Evolutionary conservation across 2,329 filamentous ascomycete genomes (phyloP), one percentile per base, ranked within the genome.

Genomic region (Venturia oleaginea): DNA sequence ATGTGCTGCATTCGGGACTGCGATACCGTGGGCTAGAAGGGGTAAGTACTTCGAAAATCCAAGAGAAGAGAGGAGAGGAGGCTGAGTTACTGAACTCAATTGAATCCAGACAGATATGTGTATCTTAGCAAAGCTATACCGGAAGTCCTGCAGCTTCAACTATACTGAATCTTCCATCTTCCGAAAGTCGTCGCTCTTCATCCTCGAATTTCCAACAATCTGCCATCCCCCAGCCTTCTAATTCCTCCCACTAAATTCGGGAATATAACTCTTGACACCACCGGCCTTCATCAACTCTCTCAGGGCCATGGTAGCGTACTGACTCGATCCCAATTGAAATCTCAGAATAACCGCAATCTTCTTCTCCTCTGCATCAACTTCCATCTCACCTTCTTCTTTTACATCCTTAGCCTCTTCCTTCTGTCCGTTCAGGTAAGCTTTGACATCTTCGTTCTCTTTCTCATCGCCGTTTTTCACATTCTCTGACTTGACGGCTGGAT

Each of bases 281-380:
- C 86, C 85, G 51, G 76, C 76, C 71, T 86, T 88, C 80, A 91
- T 92, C 67, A 95, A 76, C 76, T 95, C 91, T 63, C 91, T 79
- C 68, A 95, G 73, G 15, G 89, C 89, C 80, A 95, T 90, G 0
- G 91, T 95, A 0, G 91, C 91, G 76, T 95, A 95, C 71, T 91
- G 88, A 71, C 89, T 92, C 60, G 86, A 86, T 0, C 86, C 88
- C 34, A 95, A 80, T 72, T 91, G 87, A 76, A 95, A 84, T 72
- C 86, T 91, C 69, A 94, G 74, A 32, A 90, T 76, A 0, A 91
- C 81, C 0, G 87, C 90, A 22, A 90, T 77, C 71, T 88, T 87
- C 61, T 76, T 73, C 40, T 68, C 68, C 24, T 59, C 67, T 4
- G 68, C 68, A 30, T 59, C 68, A 8, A 68, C 62, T 24, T 67